Base-by-base conservation (phyloP, 352 stramenopile species). In the Globisporangium echinulatum region DNA sequence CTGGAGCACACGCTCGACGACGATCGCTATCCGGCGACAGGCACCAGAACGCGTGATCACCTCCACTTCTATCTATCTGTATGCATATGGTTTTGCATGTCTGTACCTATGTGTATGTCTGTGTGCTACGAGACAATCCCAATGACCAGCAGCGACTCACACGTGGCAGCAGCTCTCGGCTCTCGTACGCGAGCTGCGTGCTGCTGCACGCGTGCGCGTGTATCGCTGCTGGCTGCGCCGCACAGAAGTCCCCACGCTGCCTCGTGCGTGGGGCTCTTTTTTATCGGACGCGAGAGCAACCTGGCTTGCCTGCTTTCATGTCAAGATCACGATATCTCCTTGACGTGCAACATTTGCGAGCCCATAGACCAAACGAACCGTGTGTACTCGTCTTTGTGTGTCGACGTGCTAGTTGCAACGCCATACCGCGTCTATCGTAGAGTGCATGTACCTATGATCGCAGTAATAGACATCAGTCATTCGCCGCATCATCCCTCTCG, bases 221-320 rank as follows among this genome's bases (percentile, higher is more conserved):
- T 43, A 11, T 43, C 25, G 25, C 7, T 43, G 7, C 39, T 33
- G 46, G 15, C 48, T 37, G 58, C 58, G 52, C 58, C 58, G 58
- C 58, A 64, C 58, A 64, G 58, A 64, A 64, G 58, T 47, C 43
- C 52, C 46, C 40, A 38, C 53, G 58, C 25, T n/a, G 59, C 44
- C 59, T 52, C 52, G 58, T 64, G 58, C 52, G 57, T 40, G 25
- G 39, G 44, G 58, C 15, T 58, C 58, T 64, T 64, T 64, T 64
- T 59, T 39, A 64, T 55, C 58, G 58, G 51, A 49, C 40, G 58
- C 58, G 19, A 64, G 8, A 64, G 50, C 44, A 19, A 59, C 13
- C 52, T 54, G 58, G 54, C 58, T 64, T 64, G 58, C 58, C 58
- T 64, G 58, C 58, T 64, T 64, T 64, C 58, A 64, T 64, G 58